phyloP scores from a whole-genome alignment of 1,284 basidiomycete genomes.

The Cutaneotrichosporon arboriforme region DNA sequence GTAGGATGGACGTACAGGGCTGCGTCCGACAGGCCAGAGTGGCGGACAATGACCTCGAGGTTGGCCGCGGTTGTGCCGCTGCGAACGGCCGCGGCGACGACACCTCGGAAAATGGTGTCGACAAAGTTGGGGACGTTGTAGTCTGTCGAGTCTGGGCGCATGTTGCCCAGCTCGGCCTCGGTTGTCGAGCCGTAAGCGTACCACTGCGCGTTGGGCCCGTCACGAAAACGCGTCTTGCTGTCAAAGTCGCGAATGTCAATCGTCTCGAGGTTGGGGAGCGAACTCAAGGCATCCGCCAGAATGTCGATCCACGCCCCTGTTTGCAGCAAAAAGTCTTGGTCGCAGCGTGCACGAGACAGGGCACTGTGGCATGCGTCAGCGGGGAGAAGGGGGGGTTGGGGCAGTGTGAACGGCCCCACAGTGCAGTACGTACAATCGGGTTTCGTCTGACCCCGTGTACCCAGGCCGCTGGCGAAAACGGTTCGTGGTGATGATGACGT shows the following conservation, averaged over 20 bases:
- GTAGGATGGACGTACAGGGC: not conserved
- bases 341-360: not conserved
- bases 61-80: not conserved
- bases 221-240: slow-evolving; percentile 9
- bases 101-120: slow-evolving; percentile 3
- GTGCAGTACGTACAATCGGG: too few relatives aligned
- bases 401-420: too few relatives aligned
- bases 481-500: slow-evolving; percentile 9
- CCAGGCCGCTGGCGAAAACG: not conserved
- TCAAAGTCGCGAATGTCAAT: slow-evolving; percentile 54
- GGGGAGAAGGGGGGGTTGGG: too few relatives aligned
- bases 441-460: too few relatives aligned
- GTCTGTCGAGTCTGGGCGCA: not conserved
- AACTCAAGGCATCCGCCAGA: slow-evolving; percentile 1
- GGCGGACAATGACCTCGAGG: slow-evolving; percentile 6
- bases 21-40: not conserved
- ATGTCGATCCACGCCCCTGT: slow-evolving; percentile 1
- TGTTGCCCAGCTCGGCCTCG: not conserved
- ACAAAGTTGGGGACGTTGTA: not conserved
- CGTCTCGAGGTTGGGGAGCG: slow-evolving; percentile 20
- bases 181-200: slow-evolving; percentile 1
- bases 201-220: slow-evolving; percentile 4
- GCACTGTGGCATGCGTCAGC: too few relatives aligned
- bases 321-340: slow-evolving; percentile 5
- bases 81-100: not conserved